Evolutionary conservation across 345 rosid genomes (phyloP), one percentile per base, ranked within the genome.

Genomic region (Eutrema japonicum): DNA sequence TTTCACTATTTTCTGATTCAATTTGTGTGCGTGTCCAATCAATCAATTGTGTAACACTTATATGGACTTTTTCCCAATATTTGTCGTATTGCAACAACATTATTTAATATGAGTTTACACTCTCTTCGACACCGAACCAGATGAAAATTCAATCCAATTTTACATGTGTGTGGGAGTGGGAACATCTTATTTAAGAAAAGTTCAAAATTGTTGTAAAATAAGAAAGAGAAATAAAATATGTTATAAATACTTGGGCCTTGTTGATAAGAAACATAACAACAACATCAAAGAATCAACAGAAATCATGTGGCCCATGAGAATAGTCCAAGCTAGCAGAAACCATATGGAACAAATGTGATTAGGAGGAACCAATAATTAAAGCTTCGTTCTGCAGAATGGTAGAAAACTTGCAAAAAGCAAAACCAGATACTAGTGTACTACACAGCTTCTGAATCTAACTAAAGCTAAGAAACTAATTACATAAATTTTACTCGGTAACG

Each of bases 11-110:
- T 22, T 18, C 4, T 33, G 36, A 33, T 68, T 33, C 32, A 45
- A 33, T 10, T 33, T 46, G 36, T 10, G 10, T 46, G 36, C 7
- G 10, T 35, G 56, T 46, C 64, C 6, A 55, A 42, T 55, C 64
- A 43, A 57, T 56, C 73, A 56, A 46, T 68, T 69, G 35, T 18
- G 26, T 40, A 38, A 38, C 60, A 66, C 49, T 38, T 36, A 66
- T n/a, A 42, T 30, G 6, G 35, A 43, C 63, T 42, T 68, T 55
- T 60, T 60, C 36, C 5, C 66, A 41, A 41, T 61, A 3, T 62
- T n/a, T 29, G 26, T 29, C 16, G 51, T 13, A n/a, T 29, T 42
- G 37, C 37, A 61, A 7, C 50, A 12, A 42, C 66, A 27, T 12
- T 26, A 60, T 7, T 7, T 14, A 42, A 52, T 47, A 9, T 12